These are phyloP conservation scores for Paracorniculantispora psalliotae DNA, from an alignment of 2,329 filamentous ascomycete species.

Conservation along the genomic window DNA sequence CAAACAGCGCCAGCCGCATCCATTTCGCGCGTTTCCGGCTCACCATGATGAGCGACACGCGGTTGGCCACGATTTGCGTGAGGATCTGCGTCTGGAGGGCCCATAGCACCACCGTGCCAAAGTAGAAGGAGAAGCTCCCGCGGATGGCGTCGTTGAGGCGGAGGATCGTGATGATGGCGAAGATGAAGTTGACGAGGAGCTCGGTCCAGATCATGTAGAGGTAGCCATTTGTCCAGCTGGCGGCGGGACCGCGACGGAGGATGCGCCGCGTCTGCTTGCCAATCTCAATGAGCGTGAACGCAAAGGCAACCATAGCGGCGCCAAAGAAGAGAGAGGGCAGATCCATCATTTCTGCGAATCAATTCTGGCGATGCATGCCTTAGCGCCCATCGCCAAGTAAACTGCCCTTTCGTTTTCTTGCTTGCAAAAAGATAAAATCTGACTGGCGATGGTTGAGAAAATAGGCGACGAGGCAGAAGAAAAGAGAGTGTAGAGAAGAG, in stretches of 20 bases:
- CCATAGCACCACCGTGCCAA: constrained; percentile 16
- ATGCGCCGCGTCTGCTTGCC: constrained; percentile 20
- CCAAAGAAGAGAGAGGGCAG: constrained; percentile 22
- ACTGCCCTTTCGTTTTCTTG: too few relatives aligned
- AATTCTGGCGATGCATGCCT: too few relatives aligned
- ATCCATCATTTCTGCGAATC: constrained; percentile 13
- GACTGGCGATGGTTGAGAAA: too few relatives aligned
- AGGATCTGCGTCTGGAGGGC: constrained; percentile 33
- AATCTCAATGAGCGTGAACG: constrained; percentile 22
- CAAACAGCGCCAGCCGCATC: constrained; percentile 33
- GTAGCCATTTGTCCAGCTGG: constrained; percentile 18
- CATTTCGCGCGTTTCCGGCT: constrained; percentile 27
- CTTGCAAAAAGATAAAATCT: too few relatives aligned
- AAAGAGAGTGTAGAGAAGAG: too few relatives aligned
- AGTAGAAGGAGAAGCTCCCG: neutral
- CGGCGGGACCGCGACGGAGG: constrained; percentile 15
- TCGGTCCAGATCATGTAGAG: constrained; percentile 15
- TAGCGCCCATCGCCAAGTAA: too few relatives aligned
- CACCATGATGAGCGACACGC: constrained; percentile 36
- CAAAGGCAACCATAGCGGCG: constrained; percentile 23
- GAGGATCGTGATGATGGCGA: constrained; percentile 8
- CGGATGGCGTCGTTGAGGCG: neutral
- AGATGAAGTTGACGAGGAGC: constrained; percentile 4
- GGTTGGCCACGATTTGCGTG: constrained; percentile 42
- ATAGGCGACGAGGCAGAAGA: too few relatives aligned